These are phyloP conservation scores for Mallotus japonicus DNA, from an alignment of 441 rosid species.

Conservation along the genomic window DNA sequence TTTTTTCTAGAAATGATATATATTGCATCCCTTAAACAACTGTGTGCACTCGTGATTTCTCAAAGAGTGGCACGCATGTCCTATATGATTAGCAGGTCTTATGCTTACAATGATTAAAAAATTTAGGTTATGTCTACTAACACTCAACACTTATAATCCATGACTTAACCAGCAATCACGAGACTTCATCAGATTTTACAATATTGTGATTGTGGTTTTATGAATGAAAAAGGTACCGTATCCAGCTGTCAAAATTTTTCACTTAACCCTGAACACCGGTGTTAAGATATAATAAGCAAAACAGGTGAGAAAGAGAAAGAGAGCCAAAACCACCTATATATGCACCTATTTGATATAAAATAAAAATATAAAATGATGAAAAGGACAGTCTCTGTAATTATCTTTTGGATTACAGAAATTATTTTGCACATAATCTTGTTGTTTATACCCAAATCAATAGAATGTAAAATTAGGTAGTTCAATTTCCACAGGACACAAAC, in stretches of 20 bases:
- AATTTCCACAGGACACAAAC: not conserved
- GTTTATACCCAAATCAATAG: not conserved
- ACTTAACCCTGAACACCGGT: too few relatives aligned
- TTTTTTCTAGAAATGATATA: not conserved
- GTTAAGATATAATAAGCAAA: too few relatives aligned
- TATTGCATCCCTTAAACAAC: not conserved
- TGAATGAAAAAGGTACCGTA: too few relatives aligned
- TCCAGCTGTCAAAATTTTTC: too few relatives aligned
- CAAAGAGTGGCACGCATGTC: too few relatives aligned
- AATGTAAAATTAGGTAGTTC: not conserved
- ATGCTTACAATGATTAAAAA: not conserved
- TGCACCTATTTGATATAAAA: too few relatives aligned
- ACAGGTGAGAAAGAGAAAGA: too few relatives aligned
- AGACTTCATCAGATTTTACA: not conserved
- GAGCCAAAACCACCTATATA: too few relatives aligned
- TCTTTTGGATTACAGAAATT: constrained; percentile 1
- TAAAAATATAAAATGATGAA: not conserved
- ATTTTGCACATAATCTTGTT: not conserved
- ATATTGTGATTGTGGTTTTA: too few relatives aligned
- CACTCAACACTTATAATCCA: not conserved
- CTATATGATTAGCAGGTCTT: not conserved
- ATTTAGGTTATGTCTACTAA: not conserved
- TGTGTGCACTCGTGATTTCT: not conserved
- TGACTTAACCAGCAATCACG: not conserved
- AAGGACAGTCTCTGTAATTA: not conserved